phyloP scores from a whole-genome alignment of 2,329 filamentous ascomycete species.

The Aspergillus ustus region DNA sequence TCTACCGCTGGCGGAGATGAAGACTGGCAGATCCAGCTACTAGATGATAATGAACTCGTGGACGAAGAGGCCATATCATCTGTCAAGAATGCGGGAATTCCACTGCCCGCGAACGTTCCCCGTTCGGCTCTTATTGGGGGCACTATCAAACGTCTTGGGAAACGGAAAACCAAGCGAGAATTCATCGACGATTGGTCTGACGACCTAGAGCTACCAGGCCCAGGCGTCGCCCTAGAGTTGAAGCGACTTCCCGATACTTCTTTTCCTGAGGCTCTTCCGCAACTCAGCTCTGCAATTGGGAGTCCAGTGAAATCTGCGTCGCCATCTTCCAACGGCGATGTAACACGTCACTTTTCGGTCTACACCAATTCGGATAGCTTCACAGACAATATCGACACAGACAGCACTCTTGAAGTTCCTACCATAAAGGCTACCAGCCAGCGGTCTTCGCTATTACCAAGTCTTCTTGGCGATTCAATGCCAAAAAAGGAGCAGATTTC shows the following conservation, averaged over 20 bases:
- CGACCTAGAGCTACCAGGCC: constrained; percentile 71
- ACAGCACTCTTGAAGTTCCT: constrained; percentile 65
- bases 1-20: constrained; percentile 75
- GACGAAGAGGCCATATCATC: constrained; percentile 85
- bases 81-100: constrained; percentile 87
- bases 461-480: constrained; percentile 58
- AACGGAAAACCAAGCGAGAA: constrained; percentile 71
- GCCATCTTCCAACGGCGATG: constrained; percentile 35
- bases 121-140: constrained; percentile 88
- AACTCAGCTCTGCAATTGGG: constrained; percentile 60
- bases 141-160: constrained; percentile 87
- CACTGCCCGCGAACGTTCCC: constrained; percentile 83
- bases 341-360: constrained; percentile 57
- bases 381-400: constrained; percentile 64
- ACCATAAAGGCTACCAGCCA: constrained; percentile 72
- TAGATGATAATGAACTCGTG: constrained; percentile 81
- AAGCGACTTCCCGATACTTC: constrained; percentile 64
- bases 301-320: constrained; percentile 45
- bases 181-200: constrained; percentile 82
- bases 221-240: constrained; percentile 63
- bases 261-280: constrained; percentile 71
- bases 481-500: constrained; percentile 46
- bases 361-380: constrained; percentile 65
- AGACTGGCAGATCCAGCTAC: constrained; percentile 83
- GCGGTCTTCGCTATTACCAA: constrained; percentile 56